Percentiles rank a stretch among this genome's conserved stretches.
These are phyloP conservation scores for Phytophthora melonis DNA, from an alignment of 352 stramenopile genomes.

Conservation along the genomic window DNA sequence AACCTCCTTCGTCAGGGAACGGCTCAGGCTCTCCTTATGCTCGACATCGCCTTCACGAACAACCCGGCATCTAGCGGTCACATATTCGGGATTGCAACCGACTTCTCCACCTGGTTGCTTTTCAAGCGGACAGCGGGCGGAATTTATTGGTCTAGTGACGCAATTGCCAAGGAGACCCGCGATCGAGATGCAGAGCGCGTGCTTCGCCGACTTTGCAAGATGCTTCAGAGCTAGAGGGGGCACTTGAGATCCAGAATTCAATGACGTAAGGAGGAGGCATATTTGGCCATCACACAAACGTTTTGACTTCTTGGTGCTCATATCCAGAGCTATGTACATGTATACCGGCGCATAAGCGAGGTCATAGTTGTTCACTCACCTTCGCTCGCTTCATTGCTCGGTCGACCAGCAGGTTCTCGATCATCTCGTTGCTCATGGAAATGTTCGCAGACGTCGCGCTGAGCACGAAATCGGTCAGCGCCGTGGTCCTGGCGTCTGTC, in stretches of 20 bases:
- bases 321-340: background rate
- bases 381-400: background rate
- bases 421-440: conserved; percentile 52
- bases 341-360: background rate
- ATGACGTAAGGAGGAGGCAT: background rate
- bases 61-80: background rate
- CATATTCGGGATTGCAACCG: background rate
- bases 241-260: background rate
- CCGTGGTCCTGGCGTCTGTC: conserved; percentile 38
- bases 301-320: background rate
- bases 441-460: conserved; percentile 47
- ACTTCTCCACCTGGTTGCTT: background rate
- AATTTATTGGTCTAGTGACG: background rate
- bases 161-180: background rate
- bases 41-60: background rate
- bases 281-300: background rate
- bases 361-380: background rate
- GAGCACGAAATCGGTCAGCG: conserved; percentile 56
- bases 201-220: background rate
- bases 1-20: background rate
- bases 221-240: background rate
- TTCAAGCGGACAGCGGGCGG: background rate
- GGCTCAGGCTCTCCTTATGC: background rate
- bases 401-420: conserved; percentile 50
- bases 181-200: background rate